Conservation (phyloP, 2,329 filamentous ascomycete genomes). For the Aspergillus sergii region DNA sequence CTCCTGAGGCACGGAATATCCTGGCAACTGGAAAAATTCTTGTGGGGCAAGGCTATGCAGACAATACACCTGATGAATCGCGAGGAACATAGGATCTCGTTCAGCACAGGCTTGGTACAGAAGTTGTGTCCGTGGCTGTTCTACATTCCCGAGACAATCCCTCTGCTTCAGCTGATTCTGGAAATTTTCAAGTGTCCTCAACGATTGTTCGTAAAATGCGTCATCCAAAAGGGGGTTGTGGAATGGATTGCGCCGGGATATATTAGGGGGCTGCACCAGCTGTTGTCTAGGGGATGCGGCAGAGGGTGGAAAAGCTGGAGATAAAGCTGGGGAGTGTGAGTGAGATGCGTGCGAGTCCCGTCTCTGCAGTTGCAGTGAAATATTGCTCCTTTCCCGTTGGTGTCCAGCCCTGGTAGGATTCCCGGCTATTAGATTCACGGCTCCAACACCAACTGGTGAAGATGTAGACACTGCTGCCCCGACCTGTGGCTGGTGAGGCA, state of each 20-base stretch:
- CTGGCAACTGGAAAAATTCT: slow-evolving; percentile 41
- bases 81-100: slow-evolving; percentile 65
- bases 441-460: neutral
- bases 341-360: neutral
- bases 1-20: slow-evolving; percentile 32
- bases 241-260: neutral
- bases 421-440: neutral
- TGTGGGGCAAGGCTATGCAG: slow-evolving; percentile 50
- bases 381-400: neutral
- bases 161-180: slow-evolving; percentile 15
- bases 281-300: neutral
- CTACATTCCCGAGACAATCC: slow-evolving; percentile 41
- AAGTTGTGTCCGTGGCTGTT: slow-evolving; percentile 53
- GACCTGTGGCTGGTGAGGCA: neutral
- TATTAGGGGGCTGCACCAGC: neutral
- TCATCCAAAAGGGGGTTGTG: slow-evolving; percentile 18
- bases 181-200: slow-evolving; percentile 21
- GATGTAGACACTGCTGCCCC: neutral
- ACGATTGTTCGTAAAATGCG: slow-evolving; percentile 12
- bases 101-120: slow-evolving; percentile 58
- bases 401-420: slow-evolving; percentile 32
- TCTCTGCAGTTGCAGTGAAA: neutral
- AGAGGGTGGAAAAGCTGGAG: neutral
- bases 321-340: neutral
- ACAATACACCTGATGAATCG: slow-evolving; percentile 68